phyloP scores from a whole-genome alignment of 352 stramenopile species.

The Phytophthora melonis region DNA sequence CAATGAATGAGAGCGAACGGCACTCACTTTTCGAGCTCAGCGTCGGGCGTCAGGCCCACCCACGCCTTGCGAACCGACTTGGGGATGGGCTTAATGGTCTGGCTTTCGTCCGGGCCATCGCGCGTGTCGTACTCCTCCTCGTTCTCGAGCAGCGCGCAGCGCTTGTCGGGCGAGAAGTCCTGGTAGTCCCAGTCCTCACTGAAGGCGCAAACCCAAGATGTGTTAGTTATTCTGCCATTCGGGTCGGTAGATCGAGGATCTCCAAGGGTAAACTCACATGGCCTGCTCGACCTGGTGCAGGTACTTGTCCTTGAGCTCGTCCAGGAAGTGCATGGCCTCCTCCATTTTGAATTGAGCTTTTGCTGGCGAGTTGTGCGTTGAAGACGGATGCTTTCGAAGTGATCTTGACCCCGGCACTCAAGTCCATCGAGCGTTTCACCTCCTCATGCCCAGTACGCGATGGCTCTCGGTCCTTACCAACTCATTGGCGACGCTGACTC shows the following conservation, averaged over 20 bases:
- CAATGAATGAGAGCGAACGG: neutral
- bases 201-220: neutral
- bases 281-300: constrained; percentile 63
- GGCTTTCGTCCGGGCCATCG: constrained; percentile 49
- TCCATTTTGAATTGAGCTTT: constrained; percentile 33
- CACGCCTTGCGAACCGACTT: constrained; percentile 43
- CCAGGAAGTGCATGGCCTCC: constrained; percentile 54
- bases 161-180: constrained; percentile 73
- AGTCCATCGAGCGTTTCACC: constrained; percentile 7
- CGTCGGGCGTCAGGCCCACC: constrained; percentile 57
- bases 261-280: constrained; percentile 43
- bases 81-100: constrained; percentile 43
- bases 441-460: constrained; percentile 18
- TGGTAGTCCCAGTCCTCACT: constrained; percentile 83
- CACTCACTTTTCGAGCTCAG: constrained; percentile 58
- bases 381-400: constrained; percentile 33
- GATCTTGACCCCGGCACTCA: neutral
- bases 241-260: too few relatives aligned
- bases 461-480: neutral
- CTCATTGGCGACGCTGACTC: constrained; percentile 7
- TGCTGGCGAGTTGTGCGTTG: constrained; percentile 8
- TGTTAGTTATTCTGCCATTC: neutral
- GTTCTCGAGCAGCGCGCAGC: constrained; percentile 64
- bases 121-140: constrained; percentile 50
- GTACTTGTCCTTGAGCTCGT: constrained; percentile 71